Conservation (phyloP, 257 asterid genomes). For the Solanum ossicruentum region DNA sequence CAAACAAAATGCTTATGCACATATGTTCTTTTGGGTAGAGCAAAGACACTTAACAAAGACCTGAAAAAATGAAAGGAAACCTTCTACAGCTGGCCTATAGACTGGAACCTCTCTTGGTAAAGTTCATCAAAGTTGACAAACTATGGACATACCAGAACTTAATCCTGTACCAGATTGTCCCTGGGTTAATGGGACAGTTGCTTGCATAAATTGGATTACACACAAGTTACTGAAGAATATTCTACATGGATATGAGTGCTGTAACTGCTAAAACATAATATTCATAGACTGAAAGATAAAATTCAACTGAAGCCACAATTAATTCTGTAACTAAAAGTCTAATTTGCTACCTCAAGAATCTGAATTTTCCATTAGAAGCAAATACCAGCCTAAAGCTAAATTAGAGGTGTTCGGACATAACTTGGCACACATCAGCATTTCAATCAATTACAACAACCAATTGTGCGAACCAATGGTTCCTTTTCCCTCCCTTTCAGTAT, state of each 20-base stretch:
- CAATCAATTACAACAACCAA: neutral
- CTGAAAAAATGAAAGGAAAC: neutral
- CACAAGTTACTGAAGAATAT: neutral
- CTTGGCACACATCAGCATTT: neutral
- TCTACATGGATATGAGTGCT: neutral
- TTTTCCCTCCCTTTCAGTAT: neutral
- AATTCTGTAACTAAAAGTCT: neutral
- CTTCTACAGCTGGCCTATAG: neutral
- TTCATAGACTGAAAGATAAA: neutral
- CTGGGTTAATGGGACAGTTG: neutral
- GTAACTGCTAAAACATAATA: neutral
- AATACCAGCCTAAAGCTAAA: neutral
- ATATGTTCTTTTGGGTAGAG: neutral
- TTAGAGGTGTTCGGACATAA: neutral
- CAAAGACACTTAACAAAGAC: neutral
- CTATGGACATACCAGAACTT: neutral
- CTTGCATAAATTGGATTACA: neutral
- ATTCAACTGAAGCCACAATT: neutral
- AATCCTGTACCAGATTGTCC: neutral
- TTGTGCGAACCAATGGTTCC: neutral
- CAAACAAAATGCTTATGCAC: neutral
- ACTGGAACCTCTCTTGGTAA: neutral
- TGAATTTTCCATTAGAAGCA: neutral
- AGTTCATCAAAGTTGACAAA: neutral
- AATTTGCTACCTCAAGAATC: neutral